Percentiles rank a stretch among this genome's conserved stretches.
Conservation (phyloP, 2,329 filamentous ascomycete species). For the Pleurostoma richardsiae region DNA sequence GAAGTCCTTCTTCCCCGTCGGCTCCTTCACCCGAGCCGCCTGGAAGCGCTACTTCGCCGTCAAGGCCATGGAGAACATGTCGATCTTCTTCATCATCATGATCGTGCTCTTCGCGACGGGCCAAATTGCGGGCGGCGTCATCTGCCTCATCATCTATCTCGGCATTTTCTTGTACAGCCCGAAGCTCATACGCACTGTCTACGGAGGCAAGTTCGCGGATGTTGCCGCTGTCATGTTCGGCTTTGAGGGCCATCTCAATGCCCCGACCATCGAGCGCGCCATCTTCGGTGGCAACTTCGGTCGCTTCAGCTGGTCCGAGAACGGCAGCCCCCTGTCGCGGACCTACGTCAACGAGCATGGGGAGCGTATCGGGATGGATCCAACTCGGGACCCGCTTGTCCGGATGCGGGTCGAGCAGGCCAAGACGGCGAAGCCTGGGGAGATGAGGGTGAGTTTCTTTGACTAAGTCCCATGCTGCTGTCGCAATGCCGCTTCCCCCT, state of each 20-base stretch:
- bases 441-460: slow-evolving; percentile 14
- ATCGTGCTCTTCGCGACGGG: background rate
- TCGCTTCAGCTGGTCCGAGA: slow-evolving; percentile 20
- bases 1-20: slow-evolving; percentile 21
- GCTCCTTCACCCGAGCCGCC: background rate
- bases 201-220: slow-evolving; percentile 20
- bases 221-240: slow-evolving; percentile 24
- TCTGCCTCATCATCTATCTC: slow-evolving; percentile 17
- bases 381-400: slow-evolving; percentile 15
- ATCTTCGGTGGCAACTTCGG: slow-evolving; percentile 22
- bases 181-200: slow-evolving; percentile 5
- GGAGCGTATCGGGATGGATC: slow-evolving; percentile 20
- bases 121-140: slow-evolving; percentile 7
- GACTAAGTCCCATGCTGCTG: background rate
- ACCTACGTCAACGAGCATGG: slow-evolving; percentile 16
- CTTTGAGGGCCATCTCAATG: slow-evolving; percentile 24
- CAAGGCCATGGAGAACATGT: background rate
- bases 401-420: slow-evolving; percentile 17
- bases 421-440: slow-evolving; percentile 17
- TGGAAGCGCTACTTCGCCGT: slow-evolving; percentile 1
- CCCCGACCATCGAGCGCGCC: slow-evolving; percentile 18
- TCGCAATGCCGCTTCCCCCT: background rate
- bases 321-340: slow-evolving; percentile 19
- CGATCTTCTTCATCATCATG: background rate
- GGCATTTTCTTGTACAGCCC: slow-evolving; percentile 16